Evolutionary conservation across 2,329 filamentous ascomycete genomes (phyloP), one percentile per base, ranked within the genome.

Genomic region (Lasiodiplodia citricola): DNA sequence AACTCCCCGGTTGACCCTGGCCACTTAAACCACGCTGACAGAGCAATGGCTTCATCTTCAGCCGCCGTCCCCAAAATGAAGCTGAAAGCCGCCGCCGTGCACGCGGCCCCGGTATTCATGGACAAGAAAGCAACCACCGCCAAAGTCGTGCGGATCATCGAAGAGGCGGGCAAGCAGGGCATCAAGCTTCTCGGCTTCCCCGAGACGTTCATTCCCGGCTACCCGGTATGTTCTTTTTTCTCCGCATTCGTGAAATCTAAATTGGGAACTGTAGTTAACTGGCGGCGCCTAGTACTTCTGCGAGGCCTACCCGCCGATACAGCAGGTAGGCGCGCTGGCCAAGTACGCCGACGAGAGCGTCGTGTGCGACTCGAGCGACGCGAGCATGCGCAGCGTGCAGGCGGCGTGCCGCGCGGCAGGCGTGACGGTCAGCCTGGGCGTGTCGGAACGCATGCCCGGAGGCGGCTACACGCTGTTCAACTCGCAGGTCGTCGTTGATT

Each of bases 61-160:
- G 18, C 38, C 10, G 28, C 18, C 44, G 60, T 28, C 7, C 44
- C 44, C 28, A 25, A 18, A 13, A 51, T 51, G 44, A 79, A 77
- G 63, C 74, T 79, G 73, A 78, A 74, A 60, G 78, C 74, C 38
- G 78, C 77, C n/a, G 78, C 78, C 2, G 78, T 75, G 11, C 78
- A 80, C 58, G 78, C 77, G 2, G 76, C 78, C 11, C 78, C 78
- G 13, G 74, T 79, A 13, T 80, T 75, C 70, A 80, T 80, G 78
- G 70, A 80, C 73, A 80, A 80, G 68, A 71, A 69, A 1, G 76
- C 75, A 3, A 79, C 77, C 2, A 76, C 76, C 55, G 72, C 71
- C 56, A 79, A 80, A 65, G 76, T 76, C 18, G 63, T 79, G 18
- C 54, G 66, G 8, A 71, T 80, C 50, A 78, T 80, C 51, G 75